A percentile compares a stretch with the other conserved stretches of the same genome.
Conservation (phyloP, 2,329 filamentous ascomycete species). For the Colletotrichum limetticola region DNA sequence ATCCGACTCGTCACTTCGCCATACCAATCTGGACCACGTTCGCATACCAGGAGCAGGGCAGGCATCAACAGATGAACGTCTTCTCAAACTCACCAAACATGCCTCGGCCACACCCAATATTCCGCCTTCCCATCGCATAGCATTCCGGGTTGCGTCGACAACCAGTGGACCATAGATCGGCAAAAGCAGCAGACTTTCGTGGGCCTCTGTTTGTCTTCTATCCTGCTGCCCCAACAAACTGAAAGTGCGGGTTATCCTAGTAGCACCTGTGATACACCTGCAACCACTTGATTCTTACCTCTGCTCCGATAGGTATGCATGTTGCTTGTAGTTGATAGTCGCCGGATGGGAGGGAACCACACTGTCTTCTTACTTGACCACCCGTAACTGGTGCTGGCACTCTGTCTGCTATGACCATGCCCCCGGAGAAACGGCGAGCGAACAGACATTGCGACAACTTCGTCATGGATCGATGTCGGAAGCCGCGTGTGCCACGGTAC, state of each 20-base stretch:
- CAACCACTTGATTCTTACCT: background rate
- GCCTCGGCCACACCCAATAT: background rate
- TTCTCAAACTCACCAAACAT: background rate
- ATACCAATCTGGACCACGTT: background rate
- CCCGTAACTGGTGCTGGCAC: background rate
- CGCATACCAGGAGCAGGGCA: background rate
- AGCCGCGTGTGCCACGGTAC: background rate
- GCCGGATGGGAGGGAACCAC: background rate
- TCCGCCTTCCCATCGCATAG: background rate
- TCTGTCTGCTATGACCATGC: background rate
- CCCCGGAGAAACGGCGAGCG: background rate
- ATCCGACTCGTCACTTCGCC: background rate
- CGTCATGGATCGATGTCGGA: slow-evolving; percentile 1
- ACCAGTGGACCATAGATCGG: background rate
- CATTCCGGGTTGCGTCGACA: background rate
- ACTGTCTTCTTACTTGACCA: background rate
- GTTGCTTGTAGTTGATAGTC: background rate
- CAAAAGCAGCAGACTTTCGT: background rate
- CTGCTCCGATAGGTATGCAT: background rate
- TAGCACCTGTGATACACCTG: background rate
- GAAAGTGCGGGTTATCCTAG: background rate
- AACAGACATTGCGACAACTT: background rate
- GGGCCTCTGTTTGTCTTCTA: background rate
- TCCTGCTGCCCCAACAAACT: slow-evolving; percentile 18
- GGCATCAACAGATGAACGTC: slow-evolving; percentile 1